These are phyloP conservation scores for Bondarzewia mesenterica DNA, from an alignment of 1,284 basidiomycete genomes.

Conservation along the genomic window DNA sequence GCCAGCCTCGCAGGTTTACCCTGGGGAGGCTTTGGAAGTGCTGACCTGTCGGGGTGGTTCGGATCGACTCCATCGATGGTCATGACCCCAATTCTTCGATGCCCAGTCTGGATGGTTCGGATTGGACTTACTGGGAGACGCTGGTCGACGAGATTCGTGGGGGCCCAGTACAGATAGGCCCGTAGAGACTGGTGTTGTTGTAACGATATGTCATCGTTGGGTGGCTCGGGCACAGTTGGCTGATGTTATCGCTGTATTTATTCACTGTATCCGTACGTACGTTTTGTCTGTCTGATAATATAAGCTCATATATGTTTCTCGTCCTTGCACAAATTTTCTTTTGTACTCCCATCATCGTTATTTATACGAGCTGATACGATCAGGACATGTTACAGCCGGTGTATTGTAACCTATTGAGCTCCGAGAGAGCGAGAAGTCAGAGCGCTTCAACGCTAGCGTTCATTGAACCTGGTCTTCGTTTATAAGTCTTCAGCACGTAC, in stretches of 20 bases:
- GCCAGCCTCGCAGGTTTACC: slow-evolving; percentile 40
- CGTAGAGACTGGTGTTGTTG: background rate
- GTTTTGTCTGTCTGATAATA: background rate
- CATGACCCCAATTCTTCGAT: slow-evolving; percentile 17
- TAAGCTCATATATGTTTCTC: background rate
- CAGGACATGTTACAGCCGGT: no score
- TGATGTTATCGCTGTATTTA: background rate
- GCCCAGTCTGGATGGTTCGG: slow-evolving; percentile 51
- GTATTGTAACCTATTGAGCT: no score
- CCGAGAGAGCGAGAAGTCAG: no score
- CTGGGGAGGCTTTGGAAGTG: slow-evolving; percentile 53
- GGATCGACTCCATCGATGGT: slow-evolving; percentile 24
- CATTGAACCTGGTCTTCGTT: no score
- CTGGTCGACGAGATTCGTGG: slow-evolving; percentile 69
- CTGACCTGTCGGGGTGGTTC: slow-evolving; percentile 55
- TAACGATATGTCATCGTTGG: background rate
- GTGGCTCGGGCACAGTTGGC: background rate
- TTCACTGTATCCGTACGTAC: background rate
- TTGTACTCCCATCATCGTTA: no score
- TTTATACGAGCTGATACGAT: no score
- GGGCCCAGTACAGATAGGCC: slow-evolving; percentile 25
- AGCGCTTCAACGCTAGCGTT: no score
- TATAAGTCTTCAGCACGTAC: no score
- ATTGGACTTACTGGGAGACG: slow-evolving; percentile 78
- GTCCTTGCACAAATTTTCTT: background rate